Percentiles rank a stretch among this genome's conserved stretches.
Conservation (phyloP, 495 filamentous ascomycete species). For the Tuber umbilicatum region DNA sequence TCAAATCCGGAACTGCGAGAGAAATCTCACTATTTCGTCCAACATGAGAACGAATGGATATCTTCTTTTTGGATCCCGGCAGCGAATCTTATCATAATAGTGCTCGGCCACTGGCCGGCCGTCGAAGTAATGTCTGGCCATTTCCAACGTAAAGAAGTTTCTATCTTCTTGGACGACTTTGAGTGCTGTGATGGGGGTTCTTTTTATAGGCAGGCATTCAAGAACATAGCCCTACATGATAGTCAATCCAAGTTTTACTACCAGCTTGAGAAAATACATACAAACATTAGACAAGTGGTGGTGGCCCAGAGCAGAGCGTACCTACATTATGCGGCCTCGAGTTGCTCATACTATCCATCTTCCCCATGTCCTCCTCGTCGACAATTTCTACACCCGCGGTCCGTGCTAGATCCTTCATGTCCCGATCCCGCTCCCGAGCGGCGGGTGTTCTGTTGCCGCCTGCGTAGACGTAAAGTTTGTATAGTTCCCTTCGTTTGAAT, state of each 20-base stretch:
- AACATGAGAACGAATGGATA: constrained; percentile 74
- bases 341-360: constrained; percentile 71
- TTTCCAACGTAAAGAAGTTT: constrained; percentile 51
- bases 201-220: constrained; percentile 76
- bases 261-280: not conserved
- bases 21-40: constrained; percentile 57
- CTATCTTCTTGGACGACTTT: constrained; percentile 45
- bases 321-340: constrained; percentile 77
- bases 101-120: constrained; percentile 46
- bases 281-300: not conserved
- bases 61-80: constrained; percentile 44
- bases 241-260: not conserved
- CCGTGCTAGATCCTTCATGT: constrained; percentile 55
- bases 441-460: constrained; percentile 48
- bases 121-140: constrained; percentile 58
- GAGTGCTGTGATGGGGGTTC: constrained; percentile 60
- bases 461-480: constrained; percentile 73
- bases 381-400: constrained; percentile 51
- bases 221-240: constrained; percentile 61
- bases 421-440: constrained; percentile 43
- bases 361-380: constrained; percentile 49
- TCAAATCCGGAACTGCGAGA: not conserved
- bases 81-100: constrained; percentile 45
- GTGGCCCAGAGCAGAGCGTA: not conserved
- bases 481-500: constrained; percentile 61